These are phyloP conservation scores for Letharia lupina DNA, from an alignment of 495 filamentous ascomycete genomes.

Conservation along the genomic window DNA sequence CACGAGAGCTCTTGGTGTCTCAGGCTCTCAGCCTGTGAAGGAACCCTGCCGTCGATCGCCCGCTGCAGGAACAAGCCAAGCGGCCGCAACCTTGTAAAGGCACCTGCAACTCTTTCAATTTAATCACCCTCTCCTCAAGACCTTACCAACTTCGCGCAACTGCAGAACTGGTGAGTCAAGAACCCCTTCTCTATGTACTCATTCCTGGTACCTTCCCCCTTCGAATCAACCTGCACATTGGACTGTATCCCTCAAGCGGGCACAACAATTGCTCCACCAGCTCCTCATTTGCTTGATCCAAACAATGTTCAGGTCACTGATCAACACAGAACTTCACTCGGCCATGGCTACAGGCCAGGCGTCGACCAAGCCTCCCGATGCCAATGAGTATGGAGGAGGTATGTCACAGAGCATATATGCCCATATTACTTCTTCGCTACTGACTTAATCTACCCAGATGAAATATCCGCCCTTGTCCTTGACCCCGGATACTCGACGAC, in stretches of 20 bases:
- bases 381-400: conserved; percentile 79
- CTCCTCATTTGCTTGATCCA: too few relatives aligned
- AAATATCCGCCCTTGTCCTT: conserved; percentile 92
- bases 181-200: not conserved
- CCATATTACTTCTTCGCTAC: not conserved
- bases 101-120: not conserved
- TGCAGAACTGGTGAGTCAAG: not conserved
- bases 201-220: not conserved
- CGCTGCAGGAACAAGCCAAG: conserved; percentile 19
- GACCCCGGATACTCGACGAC: conserved; percentile 86
- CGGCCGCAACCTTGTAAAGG: not conserved
- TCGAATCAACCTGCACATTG: not conserved
- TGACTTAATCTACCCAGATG: conserved; percentile 50
- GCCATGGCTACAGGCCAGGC: conserved; percentile 22
- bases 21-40: not conserved
- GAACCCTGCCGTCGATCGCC: conserved; percentile 4
- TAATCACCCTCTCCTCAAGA: not conserved
- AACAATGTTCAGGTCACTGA: too few relatives aligned
- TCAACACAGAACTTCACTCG: too few relatives aligned
- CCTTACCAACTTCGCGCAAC: not conserved
- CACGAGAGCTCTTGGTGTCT: not conserved
- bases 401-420: conserved; percentile 30
- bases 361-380: conserved; percentile 45
- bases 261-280: too few relatives aligned
- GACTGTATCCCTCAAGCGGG: not conserved